phyloP scores from a whole-genome alignment of 176 grass and related monocot species.

The Rhipidocladum racemiflorum region DNA sequence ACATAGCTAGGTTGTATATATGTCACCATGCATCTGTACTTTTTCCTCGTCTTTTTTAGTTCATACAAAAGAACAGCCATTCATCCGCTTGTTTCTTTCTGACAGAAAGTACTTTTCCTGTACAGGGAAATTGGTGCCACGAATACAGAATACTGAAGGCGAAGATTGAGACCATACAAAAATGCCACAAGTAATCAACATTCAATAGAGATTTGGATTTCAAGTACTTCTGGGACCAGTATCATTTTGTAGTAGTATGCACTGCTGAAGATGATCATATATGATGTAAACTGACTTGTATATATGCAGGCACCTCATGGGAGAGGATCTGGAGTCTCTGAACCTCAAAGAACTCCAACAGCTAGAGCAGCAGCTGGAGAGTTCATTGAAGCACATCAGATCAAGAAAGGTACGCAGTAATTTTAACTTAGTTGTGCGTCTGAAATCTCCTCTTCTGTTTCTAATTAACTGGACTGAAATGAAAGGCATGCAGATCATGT shows the following conservation, averaged over 20 bases:
- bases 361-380: constrained; percentile 75
- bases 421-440: neutral
- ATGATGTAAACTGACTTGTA: neutral
- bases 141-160: constrained; percentile 75
- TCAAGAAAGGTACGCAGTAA: constrained; percentile 70
- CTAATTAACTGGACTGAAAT: neutral
- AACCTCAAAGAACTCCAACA: constrained; percentile 74
- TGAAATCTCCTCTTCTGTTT: neutral
- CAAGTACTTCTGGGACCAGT: neutral
- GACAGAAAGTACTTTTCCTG: neutral
- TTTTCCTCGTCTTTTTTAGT: neutral
- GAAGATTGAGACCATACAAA: constrained; percentile 73
- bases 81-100: neutral
- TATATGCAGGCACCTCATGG: constrained; percentile 64
- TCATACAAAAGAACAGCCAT: neutral
- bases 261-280: neutral
- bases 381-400: constrained; percentile 72
- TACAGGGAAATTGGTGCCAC: constrained; percentile 74
- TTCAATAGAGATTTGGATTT: neutral
- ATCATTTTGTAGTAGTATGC: neutral
- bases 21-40: neutral
- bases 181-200: constrained; percentile 61
- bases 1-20: neutral
- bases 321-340: constrained; percentile 64
- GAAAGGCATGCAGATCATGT: neutral